Conservation (phyloP, 1,284 basidiomycete genomes). For the Stygiomarasmius scandens region DNA sequence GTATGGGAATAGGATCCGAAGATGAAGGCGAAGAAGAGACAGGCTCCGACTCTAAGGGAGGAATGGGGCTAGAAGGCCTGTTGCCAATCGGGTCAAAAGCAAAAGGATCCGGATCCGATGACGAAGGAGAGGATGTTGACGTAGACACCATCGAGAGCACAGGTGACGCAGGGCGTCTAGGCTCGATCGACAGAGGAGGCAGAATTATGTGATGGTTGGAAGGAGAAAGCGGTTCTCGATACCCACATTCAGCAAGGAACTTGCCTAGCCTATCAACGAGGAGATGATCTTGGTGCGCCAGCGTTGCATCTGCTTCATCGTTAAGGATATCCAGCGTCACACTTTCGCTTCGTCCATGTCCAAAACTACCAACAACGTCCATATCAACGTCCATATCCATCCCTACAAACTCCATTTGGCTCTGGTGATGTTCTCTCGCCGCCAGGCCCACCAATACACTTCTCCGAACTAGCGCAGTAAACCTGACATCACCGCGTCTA, state of each 20-base stretch:
- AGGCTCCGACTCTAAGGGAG: neutral
- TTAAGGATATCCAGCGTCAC: constrained; percentile 13
- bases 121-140: neutral
- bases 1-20: constrained; percentile 7
- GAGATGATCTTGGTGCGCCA: constrained; percentile 10
- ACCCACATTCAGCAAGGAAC: constrained; percentile 12
- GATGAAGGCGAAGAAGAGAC: too few relatives aligned
- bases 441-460: constrained; percentile 6
- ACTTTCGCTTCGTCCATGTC: constrained; percentile 4
- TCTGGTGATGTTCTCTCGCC: constrained; percentile 3
- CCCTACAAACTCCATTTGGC: neutral
- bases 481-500: constrained; percentile 4
- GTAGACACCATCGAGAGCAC: constrained; percentile 3
- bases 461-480: constrained; percentile 8
- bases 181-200: constrained; percentile 5
- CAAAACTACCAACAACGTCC: neutral
- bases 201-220: neutral
- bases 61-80: neutral
- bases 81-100: neutral
- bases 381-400: constrained; percentile 7
- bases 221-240: constrained; percentile 10
- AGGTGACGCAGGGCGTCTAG: constrained; percentile 9
- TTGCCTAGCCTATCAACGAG: constrained; percentile 11
- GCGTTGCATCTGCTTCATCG: constrained; percentile 5
- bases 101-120: neutral